Conservation (phyloP, 176 grass and related monocot species). For the Carex myosuroides region DNA sequence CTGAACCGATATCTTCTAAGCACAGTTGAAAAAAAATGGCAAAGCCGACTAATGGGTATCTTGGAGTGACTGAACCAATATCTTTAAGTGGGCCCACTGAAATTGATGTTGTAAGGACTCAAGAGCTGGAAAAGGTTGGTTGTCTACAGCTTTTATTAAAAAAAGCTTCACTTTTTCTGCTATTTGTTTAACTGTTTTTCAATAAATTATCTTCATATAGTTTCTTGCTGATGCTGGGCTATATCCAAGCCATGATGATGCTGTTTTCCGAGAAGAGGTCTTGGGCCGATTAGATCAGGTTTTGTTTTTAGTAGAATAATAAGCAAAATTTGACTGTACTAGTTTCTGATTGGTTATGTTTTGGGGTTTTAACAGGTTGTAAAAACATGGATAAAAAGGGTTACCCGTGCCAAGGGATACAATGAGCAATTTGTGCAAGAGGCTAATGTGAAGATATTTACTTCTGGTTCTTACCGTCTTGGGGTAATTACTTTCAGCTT, state of each 20-base stretch:
- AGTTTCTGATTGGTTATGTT: background rate
- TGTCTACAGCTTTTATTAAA: background rate
- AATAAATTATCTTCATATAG: slow-evolving; percentile 35
- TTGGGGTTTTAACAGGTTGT: slow-evolving; percentile 47
- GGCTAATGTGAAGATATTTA: slow-evolving; percentile 96
- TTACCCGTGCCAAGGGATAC: slow-evolving; percentile 60
- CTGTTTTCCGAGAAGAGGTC: slow-evolving; percentile 83
- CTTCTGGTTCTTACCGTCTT: slow-evolving; percentile 95
- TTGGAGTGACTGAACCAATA: slow-evolving; percentile 82
- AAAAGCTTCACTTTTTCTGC: background rate
- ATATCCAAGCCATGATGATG: slow-evolving; percentile 68
- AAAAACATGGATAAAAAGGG: slow-evolving; percentile 85
- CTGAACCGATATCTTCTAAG: background rate
- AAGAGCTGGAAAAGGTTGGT: slow-evolving; percentile 71
- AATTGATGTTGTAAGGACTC: slow-evolving; percentile 43
- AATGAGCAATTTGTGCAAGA: slow-evolving; percentile 93
- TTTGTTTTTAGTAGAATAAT: background rate
- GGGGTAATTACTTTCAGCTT: slow-evolving; percentile 44
- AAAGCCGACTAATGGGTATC: slow-evolving; percentile 42
- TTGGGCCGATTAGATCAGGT: slow-evolving; percentile 92
- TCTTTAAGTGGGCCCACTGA: slow-evolving; percentile 55
- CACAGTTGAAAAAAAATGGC: slow-evolving; percentile 13
- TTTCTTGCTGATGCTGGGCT: slow-evolving; percentile 61
- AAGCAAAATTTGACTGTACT: background rate
- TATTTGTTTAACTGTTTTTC: slow-evolving; percentile 1